Evolutionary conservation across 2,329 filamentous ascomycete species (phyloP).

Genomic region (Diaporthe sp.): DNA sequence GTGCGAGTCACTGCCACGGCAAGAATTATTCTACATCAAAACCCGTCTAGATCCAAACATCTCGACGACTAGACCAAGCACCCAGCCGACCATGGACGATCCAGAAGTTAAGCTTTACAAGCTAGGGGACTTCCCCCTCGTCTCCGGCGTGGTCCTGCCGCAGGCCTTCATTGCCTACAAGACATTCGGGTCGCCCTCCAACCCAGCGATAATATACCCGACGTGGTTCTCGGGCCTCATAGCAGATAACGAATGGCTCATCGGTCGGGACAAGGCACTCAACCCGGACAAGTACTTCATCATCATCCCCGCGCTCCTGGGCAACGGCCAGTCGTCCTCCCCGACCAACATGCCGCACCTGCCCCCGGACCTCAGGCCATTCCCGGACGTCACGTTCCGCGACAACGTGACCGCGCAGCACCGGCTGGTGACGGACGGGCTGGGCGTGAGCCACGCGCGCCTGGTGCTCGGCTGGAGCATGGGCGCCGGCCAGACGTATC

Average conservation of each 20-base stretch:
- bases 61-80: neutral
- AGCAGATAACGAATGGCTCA: conserved; percentile 81
- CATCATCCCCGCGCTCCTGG: conserved; percentile 65
- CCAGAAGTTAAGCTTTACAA: conserved; percentile 60
- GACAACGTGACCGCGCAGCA: conserved; percentile 68
- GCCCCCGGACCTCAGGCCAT: conserved; percentile 49
- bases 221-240: conserved; percentile 78
- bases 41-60: too few relatives aligned
- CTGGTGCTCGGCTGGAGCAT: conserved; percentile 69
- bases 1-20: neutral
- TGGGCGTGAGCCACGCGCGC: conserved; percentile 59
- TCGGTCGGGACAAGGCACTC: conserved; percentile 75
- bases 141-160: conserved; percentile 73
- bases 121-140: conserved; percentile 77
- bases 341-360: conserved; percentile 61
- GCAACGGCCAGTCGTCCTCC: conserved; percentile 67
- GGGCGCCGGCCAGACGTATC: conserved; percentile 68
- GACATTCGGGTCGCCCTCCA: conserved; percentile 75
- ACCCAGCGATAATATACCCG: conserved; percentile 81
- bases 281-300: conserved; percentile 68
- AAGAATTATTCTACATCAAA: neutral
- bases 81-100: conserved; percentile 23
- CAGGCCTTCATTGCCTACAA: conserved; percentile 82
- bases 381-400: conserved; percentile 61
- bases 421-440: conserved; percentile 53